A percentile compares a stretch with the other conserved stretches of the same genome.
Evolutionary conservation across 305 asterid genomes (phyloP).

Genomic region (Withania somnifera): DNA sequence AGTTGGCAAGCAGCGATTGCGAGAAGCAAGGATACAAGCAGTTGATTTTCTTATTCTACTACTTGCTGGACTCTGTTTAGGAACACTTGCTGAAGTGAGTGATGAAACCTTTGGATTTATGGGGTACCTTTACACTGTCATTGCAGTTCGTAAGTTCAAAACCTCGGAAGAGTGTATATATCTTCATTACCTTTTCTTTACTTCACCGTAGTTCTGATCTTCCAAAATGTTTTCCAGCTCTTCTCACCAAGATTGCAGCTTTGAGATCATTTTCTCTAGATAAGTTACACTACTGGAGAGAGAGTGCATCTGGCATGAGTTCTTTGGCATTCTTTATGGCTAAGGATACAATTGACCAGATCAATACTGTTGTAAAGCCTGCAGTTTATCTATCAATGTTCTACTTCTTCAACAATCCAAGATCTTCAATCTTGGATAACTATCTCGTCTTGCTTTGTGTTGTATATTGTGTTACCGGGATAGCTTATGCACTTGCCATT

Average conservation of each 20-base stretch:
- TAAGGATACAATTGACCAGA: slow-evolving; percentile 63
- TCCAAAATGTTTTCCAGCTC: slow-evolving; percentile 25
- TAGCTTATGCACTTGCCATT: slow-evolving; percentile 74
- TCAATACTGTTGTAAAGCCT: slow-evolving; percentile 61
- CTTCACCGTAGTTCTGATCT: neutral
- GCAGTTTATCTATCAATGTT: slow-evolving; percentile 77
- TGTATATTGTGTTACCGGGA: slow-evolving; percentile 73
- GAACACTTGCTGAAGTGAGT: slow-evolving; percentile 72
- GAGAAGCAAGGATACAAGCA: slow-evolving; percentile 66
- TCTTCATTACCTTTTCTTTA: neutral
- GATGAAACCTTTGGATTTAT: slow-evolving; percentile 69
- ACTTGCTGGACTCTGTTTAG: slow-evolving; percentile 67
- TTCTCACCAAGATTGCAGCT: slow-evolving; percentile 60
- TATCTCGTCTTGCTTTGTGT: slow-evolving; percentile 55
- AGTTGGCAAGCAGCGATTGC: slow-evolving; percentile 54
- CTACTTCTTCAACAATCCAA: slow-evolving; percentile 77
- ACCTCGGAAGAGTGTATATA: neutral
- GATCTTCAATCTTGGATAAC: slow-evolving; percentile 56
- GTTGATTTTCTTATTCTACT: slow-evolving; percentile 62
- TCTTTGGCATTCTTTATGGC: slow-evolving; percentile 67
- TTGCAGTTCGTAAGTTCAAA: slow-evolving; percentile 57
- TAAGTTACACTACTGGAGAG: slow-evolving; percentile 81
- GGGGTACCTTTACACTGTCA: slow-evolving; percentile 72
- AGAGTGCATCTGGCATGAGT: slow-evolving; percentile 74
- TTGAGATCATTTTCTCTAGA: slow-evolving; percentile 65